Evolutionary conservation across 2,329 filamentous ascomycete genomes (phyloP), one percentile per base, ranked within the genome.

Genomic region (Neofusicoccum laricinum): DNA sequence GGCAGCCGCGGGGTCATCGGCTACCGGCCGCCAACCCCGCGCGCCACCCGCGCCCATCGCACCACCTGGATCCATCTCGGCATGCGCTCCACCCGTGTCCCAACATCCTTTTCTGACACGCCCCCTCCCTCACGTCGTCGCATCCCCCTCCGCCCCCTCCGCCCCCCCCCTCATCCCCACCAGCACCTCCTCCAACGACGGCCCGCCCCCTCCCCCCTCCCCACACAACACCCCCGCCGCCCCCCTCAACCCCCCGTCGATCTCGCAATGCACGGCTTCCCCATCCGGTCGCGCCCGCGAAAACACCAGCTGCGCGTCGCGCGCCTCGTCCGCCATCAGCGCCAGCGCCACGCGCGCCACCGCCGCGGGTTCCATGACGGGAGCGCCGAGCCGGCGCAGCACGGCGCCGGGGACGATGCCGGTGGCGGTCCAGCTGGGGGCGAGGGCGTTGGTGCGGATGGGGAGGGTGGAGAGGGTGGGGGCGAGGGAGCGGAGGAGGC

Each of bases 361-460:
- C 0, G 69, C 69, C 38, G 73, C 71, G 0, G 74, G 50, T 0
- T 68, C 63, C 58, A 75, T 73, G 30, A 69, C 64, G 7, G 43
- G 64, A 4, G 55, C 66, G 21, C 70, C 71, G 1, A 74, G n/a
- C 2, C 64, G 64, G 2, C 61, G 62, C 12, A 71, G 45, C 6
- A 71, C 14, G 2, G 38, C 61, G 1, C 41, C 48, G 2, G 68
- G 67, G 0, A 74, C 48, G 30, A 76, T 71, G 8, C 66, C 67
- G 0, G 74, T 75, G 30, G 68, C 68, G 2, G 73, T 75, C 73
- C 73, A 76, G 5, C 66, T 68, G 1, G 74, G 74, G 0, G 72
- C 72, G 40, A 75, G 68, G 48, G 72, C 70, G 63, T 76, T 75
- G 66, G 75, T 71, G 57, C 74, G 73, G 64, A 75, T 71, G 19